These are phyloP conservation scores for Martensiomyces pterosporus DNA, from an alignment of 192 early-diverging fungal genomes.

Conservation along the genomic window DNA sequence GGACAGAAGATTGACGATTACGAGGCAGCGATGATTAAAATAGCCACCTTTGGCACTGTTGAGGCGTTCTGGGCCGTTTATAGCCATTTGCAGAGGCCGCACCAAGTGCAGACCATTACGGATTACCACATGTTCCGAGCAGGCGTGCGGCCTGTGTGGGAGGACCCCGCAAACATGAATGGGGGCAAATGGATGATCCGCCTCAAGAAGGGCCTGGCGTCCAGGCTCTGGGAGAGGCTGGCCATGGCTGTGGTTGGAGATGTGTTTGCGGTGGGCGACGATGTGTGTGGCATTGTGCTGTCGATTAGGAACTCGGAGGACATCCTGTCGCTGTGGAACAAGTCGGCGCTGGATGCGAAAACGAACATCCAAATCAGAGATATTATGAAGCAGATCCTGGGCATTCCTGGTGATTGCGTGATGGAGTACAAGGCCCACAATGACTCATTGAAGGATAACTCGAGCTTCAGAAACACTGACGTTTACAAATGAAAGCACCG, in stretches of 20 bases:
- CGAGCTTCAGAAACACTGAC: slow-evolving; percentile 82
- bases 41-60: slow-evolving; percentile 75
- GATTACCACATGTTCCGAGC: slow-evolving; percentile 94
- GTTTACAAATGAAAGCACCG: slow-evolving; percentile 54
- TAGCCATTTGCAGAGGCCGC: slow-evolving; percentile 75
- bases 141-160: slow-evolving; percentile 93
- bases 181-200: slow-evolving; percentile 97
- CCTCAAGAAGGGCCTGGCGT: slow-evolving; percentile 87
- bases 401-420: slow-evolving; percentile 77
- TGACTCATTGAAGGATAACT: slow-evolving; percentile 80
- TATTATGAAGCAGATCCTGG: slow-evolving; percentile 80
- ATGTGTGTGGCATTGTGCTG: slow-evolving; percentile 91
- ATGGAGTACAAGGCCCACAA: slow-evolving; percentile 97
- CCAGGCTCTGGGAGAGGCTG: slow-evolving; percentile 87
- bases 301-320: slow-evolving; percentile 91
- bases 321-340: slow-evolving; percentile 94
- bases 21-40: slow-evolving; percentile 79
- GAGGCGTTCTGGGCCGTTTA: slow-evolving; percentile 78
- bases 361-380: slow-evolving; percentile 85
- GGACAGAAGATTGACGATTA: slow-evolving; percentile 85
- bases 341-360: slow-evolving; percentile 74
- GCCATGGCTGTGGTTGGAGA: slow-evolving; percentile 87
- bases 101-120: slow-evolving; percentile 77
- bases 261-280: slow-evolving; percentile 81
- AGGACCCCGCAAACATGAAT: slow-evolving; percentile 76